Evolutionary conservation across 1,284 basidiomycete genomes (phyloP), one percentile per base, ranked within the genome.

Genomic region (Sporisorium scitamineum): DNA sequence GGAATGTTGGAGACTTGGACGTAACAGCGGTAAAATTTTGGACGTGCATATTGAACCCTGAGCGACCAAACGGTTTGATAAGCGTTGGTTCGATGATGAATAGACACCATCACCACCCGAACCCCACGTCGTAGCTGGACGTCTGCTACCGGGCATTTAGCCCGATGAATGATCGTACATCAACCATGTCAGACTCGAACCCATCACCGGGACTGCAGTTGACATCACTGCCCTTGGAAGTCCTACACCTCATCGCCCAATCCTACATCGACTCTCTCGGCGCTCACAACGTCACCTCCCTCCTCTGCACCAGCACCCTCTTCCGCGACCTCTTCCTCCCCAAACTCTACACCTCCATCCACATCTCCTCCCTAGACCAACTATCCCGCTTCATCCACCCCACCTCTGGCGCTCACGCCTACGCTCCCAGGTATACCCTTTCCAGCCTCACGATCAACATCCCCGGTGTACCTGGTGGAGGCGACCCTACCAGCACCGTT

Each of bases 401-500:
- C 1, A 4, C 27, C 7, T 59, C 61, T 0, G 61, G 54, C 31
- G 42, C 70, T 3, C 50, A 65, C 31, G 31, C 3, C 18, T 42
- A 61, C 54, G 57, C 65, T 5, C 58, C 65, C 9, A 29, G 16
- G 0, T 61, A 57, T 47, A 61, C 70, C 2, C 2, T 45, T 5
- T 27, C 29, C 10, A 51, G 54, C 27, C 20, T 73, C n/a, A 48
- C 54, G 9, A 68, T 73, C 65, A 73, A 73, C 51, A 73, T 73
- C 27, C 61, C 65, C 6, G 70, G 70, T 2, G 65, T 73, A 5
- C 70, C 70, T 2, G 70, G 70, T 11, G 70, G 65, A 1, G 65
- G 64, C 5, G 60, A 66, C 54, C 64, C 60, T 1, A 56, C 54
- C 0, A 29, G 52, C 3, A 26, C 31, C 7, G 26, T 34, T 3